phyloP scores from a whole-genome alignment of 2,329 filamentous ascomycete species.

The Apiospora pterosperma region DNA sequence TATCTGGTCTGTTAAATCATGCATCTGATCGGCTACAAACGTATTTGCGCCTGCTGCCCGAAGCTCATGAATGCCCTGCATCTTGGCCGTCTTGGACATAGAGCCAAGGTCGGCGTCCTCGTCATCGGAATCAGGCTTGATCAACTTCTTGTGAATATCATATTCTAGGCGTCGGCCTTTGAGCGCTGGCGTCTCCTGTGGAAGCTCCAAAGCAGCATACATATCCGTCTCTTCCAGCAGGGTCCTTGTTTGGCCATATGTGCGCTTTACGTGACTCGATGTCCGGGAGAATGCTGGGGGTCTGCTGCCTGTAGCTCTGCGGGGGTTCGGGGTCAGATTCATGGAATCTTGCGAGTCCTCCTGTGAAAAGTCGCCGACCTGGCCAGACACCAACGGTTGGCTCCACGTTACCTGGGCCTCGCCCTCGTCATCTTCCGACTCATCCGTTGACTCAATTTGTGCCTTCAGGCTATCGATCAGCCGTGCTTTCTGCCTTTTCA shows the following conservation, averaged over 20 bases:
- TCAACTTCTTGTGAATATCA: conserved; percentile 20
- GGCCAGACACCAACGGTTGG: conserved; percentile 14
- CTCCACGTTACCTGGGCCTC: conserved; percentile 16
- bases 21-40: conserved; percentile 62
- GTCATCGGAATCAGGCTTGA: conserved; percentile 26
- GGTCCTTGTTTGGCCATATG: conserved; percentile 27
- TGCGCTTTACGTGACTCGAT: conserved; percentile 27
- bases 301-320: conserved; percentile 12
- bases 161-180: conserved; percentile 29
- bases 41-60: conserved; percentile 64
- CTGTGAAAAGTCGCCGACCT: conserved; percentile 16
- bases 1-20: conserved; percentile 60
- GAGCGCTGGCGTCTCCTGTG: conserved; percentile 19
- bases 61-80: conserved; percentile 63
- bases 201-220: conserved; percentile 23
- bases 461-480: conserved; percentile 27
- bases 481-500: conserved; percentile 21
- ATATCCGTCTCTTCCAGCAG: conserved; percentile 25
- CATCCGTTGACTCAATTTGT: conserved; percentile 20
- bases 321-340: conserved; percentile 14
- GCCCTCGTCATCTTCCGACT: conserved; percentile 9
- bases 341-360: conserved; percentile 22
- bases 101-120: conserved; percentile 41
- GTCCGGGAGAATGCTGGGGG: conserved; percentile 21
- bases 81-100: conserved; percentile 41